These are phyloP conservation scores for Papiliotrema nemorosa DNA, from an alignment of 1,284 basidiomycete species.

Conservation along the genomic window DNA sequence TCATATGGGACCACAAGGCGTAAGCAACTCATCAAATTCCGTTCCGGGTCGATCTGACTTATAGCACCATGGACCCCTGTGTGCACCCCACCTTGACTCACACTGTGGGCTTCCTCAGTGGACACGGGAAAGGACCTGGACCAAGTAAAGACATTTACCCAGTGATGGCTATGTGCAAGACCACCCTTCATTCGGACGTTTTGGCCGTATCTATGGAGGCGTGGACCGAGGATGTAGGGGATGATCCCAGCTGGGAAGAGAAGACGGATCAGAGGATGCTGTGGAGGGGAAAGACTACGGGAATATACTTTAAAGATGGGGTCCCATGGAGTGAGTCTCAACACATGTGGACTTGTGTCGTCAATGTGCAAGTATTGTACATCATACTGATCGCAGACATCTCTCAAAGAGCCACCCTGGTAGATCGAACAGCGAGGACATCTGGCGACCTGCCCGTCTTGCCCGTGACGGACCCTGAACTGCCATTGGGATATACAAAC, in stretches of 20 bases:
- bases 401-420: constrained; percentile 53
- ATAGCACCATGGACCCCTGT: constrained; percentile 58
- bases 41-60: not conserved
- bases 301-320: constrained; percentile 54
- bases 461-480: constrained; percentile 20
- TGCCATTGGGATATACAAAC: constrained; percentile 53
- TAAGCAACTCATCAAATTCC: constrained; percentile 19
- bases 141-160: constrained; percentile 54
- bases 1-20: constrained; percentile 46
- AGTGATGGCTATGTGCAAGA: constrained; percentile 58
- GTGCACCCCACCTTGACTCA: constrained; percentile 55
- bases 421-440: constrained; percentile 43
- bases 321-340: constrained; percentile 55
- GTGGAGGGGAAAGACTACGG: constrained; percentile 67
- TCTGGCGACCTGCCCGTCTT: constrained; percentile 49
- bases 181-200: constrained; percentile 60
- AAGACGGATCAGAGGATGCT: constrained; percentile 58
- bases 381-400: constrained; percentile 29
- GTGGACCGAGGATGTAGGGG: constrained; percentile 47
- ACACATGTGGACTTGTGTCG: too few species aligned
- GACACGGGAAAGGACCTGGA: constrained; percentile 54
- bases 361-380: too few species aligned
- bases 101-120: constrained; percentile 58
- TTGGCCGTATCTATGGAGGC: constrained; percentile 52
- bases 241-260: constrained; percentile 58